Evolutionary conservation across 2,329 filamentous ascomycete species (phyloP).

Genomic region (Diplodia sapinea): DNA sequence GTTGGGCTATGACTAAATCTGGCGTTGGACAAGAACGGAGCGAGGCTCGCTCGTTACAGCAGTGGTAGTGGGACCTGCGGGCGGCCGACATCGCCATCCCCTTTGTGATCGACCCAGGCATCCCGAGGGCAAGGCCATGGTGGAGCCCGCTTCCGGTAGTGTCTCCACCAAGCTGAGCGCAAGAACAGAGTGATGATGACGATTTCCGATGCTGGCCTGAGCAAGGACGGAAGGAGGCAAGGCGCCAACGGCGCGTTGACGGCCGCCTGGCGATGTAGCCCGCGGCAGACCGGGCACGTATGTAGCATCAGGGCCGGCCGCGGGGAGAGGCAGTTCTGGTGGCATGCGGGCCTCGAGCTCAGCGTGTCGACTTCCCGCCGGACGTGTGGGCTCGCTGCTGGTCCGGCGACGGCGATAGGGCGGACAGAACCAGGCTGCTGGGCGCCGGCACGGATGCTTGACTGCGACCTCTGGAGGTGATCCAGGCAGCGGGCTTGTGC

Average conservation of each 20-base stretch:
- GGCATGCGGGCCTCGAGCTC: neutral
- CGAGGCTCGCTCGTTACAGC: neutral
- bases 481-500: conserved; percentile 10
- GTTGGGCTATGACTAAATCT: conserved; percentile 6
- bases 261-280: neutral
- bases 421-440: conserved; percentile 12
- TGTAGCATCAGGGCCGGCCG: conserved; percentile 9
- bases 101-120: conserved; percentile 21
- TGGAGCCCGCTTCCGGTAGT: conserved; percentile 12
- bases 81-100: conserved; percentile 15
- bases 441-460: conserved; percentile 17
- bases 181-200: neutral
- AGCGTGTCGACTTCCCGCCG: neutral
- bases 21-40: neutral
- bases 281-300: neutral
- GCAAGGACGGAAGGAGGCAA: neutral
- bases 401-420: conserved; percentile 13
- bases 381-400: neutral
- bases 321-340: neutral
- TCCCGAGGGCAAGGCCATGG: conserved; percentile 20
- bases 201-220: conserved; percentile 7
- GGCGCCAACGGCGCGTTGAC: neutral
- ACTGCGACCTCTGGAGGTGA: conserved; percentile 16
- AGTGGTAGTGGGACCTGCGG: neutral
- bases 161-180: conserved; percentile 17